Base-by-base conservation (phyloP, 2,329 filamentous ascomycete genomes). In the Cadophora sp. region DNA sequence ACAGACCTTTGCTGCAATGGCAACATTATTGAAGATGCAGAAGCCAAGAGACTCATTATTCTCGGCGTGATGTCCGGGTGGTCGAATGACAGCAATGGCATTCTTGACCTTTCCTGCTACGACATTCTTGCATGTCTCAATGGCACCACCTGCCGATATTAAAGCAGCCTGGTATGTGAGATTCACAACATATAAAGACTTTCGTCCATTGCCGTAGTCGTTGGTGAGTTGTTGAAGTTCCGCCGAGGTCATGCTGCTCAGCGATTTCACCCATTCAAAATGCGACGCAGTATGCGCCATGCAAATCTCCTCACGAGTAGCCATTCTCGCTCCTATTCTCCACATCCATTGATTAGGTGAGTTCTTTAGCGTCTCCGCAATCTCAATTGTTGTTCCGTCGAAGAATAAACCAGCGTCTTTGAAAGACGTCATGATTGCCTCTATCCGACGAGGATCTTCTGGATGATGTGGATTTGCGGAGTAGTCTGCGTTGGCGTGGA, bases 1-100 rank as follows among this genome's bases (percentile, higher is more conserved):
- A 76, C 94, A 97, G 14, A 94, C 91, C 67, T 88, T 91, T n/a
- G 94, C 90, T 1, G 94, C 95, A 66, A 99, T 91, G 22, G 93
- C 94, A 3, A 98, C 96, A 75, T 99, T 99, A 81, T 99, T 97
- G 82, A 98, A 98, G 67, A 98, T 87, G 78, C 96, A 99, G 76
- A 99, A 99, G 0, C 96, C 96, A 85, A 97, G 96, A 0, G 95
- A 87, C 43, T 89, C 84, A 74, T 96, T 86, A 66, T 88, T 89
- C 77, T 99, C 96, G 0, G 96, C 96, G 78, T 99, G 96, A 75
- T 99, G 96, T 0, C 96, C 96, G 0, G 96, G 96, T 1, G 96
- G 96, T 16, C 96, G 88, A 74, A 99, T 97, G 45, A 99, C 91
- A 0, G 96, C 96, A 77, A 99, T 96, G 0, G 93, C 94, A 75